Evolutionary conservation across 805 yeast species (phyloP).

Genomic region (Starmerella vitae): DNA sequence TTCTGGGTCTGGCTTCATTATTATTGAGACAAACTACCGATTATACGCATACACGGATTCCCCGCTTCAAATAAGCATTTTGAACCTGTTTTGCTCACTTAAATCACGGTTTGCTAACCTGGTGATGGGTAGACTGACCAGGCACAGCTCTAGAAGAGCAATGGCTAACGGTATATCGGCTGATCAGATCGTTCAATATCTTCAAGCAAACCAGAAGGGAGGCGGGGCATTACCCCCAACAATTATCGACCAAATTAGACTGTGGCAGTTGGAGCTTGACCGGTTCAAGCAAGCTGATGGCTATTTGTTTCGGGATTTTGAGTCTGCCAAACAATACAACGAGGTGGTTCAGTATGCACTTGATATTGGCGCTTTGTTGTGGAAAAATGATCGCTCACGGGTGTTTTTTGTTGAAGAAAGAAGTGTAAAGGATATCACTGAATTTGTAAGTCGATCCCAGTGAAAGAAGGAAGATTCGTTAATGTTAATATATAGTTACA

Average conservation of each 20-base stretch:
- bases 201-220: constrained; percentile 72
- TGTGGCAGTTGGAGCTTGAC: constrained; percentile 95
- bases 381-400: constrained; percentile 61
- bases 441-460: constrained; percentile 11
- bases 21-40: constrained; percentile 87
- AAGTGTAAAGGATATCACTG: constrained; percentile 12
- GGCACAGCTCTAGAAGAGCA: constrained; percentile 83
- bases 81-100: constrained; percentile 76
- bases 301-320: constrained; percentile 73
- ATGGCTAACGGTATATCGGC: constrained; percentile 82
- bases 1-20: constrained; percentile 74
- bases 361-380: constrained; percentile 82
- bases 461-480: too few species aligned
- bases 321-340: constrained; percentile 62
- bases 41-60: constrained; percentile 86
- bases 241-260: constrained; percentile 85
- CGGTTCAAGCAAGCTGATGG: constrained; percentile 82
- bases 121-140: constrained; percentile 85
- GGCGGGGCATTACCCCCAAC: constrained; percentile 76
- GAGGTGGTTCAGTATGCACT: constrained; percentile 61
- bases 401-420: constrained; percentile 62
- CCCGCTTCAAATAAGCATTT: constrained; percentile 85
- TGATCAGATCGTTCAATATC: constrained; percentile 79
- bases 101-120: constrained; percentile 76
- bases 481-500: not conserved